Base-by-base conservation (phyloP, 306 rosid species). In the Prunus davidiana region DNA sequence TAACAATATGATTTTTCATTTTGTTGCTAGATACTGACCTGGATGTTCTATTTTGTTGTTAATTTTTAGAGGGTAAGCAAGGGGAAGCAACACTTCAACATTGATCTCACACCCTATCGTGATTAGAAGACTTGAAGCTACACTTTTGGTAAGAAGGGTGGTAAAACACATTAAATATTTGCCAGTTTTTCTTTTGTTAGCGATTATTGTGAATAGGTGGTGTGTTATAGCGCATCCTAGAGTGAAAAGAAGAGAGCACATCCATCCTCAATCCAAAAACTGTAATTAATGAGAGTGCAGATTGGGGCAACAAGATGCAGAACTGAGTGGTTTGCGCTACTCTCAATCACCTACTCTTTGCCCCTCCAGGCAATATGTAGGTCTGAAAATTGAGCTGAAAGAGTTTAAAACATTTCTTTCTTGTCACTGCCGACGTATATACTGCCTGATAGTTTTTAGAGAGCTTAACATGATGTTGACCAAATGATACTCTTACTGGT, bases 21-120 rank as follows among this genome's bases (percentile, higher is more conserved):
- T 56, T 20, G 19, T 24, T 78, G 16, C 54, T 18, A 25, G 2
- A 73, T 50, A 56, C 41, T 78, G 47, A 82, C 67, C 8, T 63
- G 47, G 69, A 82, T 32, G 24, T 41, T 52, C 67, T 78, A 34
- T 28, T n/a, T 77, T 78, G 25, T 77, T 78, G 20, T 64, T 72
- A 18, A 8, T 25, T 71, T 14, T 46, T 64, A 94, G 98, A 87
- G 89, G 80, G 96, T 84, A 51, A 92, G 91, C 96, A 94, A 90
- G 85, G 96, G 98, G 76, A 92, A 89, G 87, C 90, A 89, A 63
- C 84, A 18, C 8, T 89, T 90, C 84, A 86, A 89, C 79, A 90
- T 94, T 76, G 96, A 94, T 85, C 90, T 92, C 85, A 80, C 97
- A 2, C 96, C 98, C 38, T 89, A 84, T 83, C 80, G 79, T 61